Evolutionary conservation across 2,329 filamentous ascomycete genomes (phyloP), one percentile per base, ranked within the genome.

Genomic region (Volutella citrinella): DNA sequence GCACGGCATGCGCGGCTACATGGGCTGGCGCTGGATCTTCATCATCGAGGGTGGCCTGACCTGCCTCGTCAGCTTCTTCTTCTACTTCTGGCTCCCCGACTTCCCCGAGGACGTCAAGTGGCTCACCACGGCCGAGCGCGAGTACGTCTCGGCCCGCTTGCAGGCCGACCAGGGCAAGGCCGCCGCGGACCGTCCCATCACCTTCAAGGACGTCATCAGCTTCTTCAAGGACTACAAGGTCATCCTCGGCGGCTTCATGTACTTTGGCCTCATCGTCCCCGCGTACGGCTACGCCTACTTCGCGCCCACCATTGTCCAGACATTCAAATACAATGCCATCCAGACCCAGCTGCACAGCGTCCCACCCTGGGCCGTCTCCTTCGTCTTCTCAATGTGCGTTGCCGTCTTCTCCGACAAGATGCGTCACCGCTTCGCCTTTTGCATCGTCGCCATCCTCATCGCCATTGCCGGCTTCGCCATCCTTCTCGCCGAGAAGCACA

Each of bases 21-120:
- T 60, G 2, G 86, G 83, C 9, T 93, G 87, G 87, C 69, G 85
- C 34, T 90, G 84, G 83, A 84, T 89, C 44, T 90, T 91, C 56
- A 85, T 96, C 52, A 61, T 91, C 7, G 86, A 90, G 58, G 85
- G 85, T 6, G 46, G 68, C 5, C 60, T 85, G 10, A 86, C 83
- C 9, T 74, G 76, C 36, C 51, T 82, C 17, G 65, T 82, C 28
- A 74, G 78, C 24, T 55, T 84, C 33, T 48, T 75, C 31, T 81
- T 83, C 56, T 82, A 75, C 61, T 89, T 88, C 57, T 60, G 77
- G 24, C 77, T 90, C 27, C 82, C 84, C 1, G 76, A 80, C 40
- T 90, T 90, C 61, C 84, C 84, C 3, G 84, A 87, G 59, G 75
- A 87, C 33, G 78, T 76, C 18, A 82, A 76, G 50, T 91, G 85